Evolutionary conservation across 2,329 filamentous ascomycete genomes (phyloP).

Genomic region (Coniochaeta sp.): DNA sequence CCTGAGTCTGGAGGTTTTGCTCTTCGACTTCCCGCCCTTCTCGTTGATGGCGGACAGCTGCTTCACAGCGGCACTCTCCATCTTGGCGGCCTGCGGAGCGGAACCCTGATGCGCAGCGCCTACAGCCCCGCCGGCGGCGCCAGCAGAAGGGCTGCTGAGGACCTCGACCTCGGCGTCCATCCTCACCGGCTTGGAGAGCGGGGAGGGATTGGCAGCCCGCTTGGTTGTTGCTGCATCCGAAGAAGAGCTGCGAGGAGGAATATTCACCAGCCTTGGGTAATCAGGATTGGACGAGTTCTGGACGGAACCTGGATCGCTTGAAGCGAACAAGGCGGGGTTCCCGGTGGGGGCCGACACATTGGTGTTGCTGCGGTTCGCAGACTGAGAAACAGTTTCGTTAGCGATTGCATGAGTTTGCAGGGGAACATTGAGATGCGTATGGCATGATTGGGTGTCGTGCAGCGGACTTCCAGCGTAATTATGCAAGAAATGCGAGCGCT

Average conservation of each 20-base stretch:
- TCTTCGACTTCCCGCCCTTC: conserved; percentile 68
- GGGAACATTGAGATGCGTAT: conserved; percentile 17
- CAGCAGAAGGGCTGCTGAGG: conserved; percentile 11
- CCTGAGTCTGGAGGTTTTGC: conserved; percentile 78
- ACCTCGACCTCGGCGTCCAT: conserved; percentile 46
- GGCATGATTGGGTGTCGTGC: conserved; percentile 1
- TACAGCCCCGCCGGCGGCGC: conserved; percentile 13
- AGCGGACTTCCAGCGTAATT: background rate
- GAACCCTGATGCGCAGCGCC: conserved; percentile 22
- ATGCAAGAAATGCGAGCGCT: conserved; percentile 1
- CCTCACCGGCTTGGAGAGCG: conserved; percentile 63
- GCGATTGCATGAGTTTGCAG: conserved; percentile 22
- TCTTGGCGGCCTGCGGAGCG: conserved; percentile 19
- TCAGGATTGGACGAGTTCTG: conserved; percentile 44
- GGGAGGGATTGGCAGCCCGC: conserved; percentile 60
- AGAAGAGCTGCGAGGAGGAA: conserved; percentile 55
- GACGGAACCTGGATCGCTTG: conserved; percentile 17
- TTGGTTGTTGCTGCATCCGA: conserved; percentile 52
- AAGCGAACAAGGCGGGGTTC: conserved; percentile 42
- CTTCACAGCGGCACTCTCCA: conserved; percentile 66
- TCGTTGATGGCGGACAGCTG: conserved; percentile 83
- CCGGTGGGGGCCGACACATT: conserved; percentile 43
- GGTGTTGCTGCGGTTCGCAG: conserved; percentile 50
- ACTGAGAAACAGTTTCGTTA: conserved; percentile 45
- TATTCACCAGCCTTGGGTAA: conserved; percentile 43